Base-by-base conservation (phyloP, 306 rosid species). In the Cicer judaicum region DNA sequence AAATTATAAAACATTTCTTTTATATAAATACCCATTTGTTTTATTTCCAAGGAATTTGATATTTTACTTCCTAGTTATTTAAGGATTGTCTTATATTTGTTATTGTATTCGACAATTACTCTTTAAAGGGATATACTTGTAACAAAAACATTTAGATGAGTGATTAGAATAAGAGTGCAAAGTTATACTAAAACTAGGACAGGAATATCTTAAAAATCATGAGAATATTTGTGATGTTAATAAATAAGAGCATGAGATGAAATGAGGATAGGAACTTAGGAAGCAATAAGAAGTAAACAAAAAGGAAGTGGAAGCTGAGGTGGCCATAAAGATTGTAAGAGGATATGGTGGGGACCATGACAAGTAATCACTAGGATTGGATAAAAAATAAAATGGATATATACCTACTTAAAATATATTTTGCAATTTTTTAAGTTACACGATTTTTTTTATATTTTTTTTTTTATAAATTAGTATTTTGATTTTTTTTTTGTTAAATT, bases 271-370 rank as follows among this genome's bases (percentile, higher is more conserved):
- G 29, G 29, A 24, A 24, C 24, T 21, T 21, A 21, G 24, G 38
- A 77, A 29, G n/a, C n/a, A 70, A 47, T 6, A 12, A 15, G 43
- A 12, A 10, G 18, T 29, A 49, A n/a, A n/a, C 16, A 6, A 39
- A 69, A n/a, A 9, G 40, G 19, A 38, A 70, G 76, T 57, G 79
- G 18, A 56, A 55, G 7, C 78, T 78, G 89, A 87, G 44, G 86
- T 87, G 89, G 85, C 86, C n/a, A 70, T 78, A 85, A 87, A 85
- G 87, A 76, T 73, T 73, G 79, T 50, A 42, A 61, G 63, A 82
- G 74, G 21, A 40, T 24, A 39, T 0, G 60, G 78, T 78, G 81
- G 83, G 87, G 80, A n/a, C 83, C 87, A 78, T 34, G 49, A 12
- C 7, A 72, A 10, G 13, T 36, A 60, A 68, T 71, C 70, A 42